Evolutionary conservation across 768 basidiomycete species (phyloP).

Genomic region (Trametes punicea): DNA sequence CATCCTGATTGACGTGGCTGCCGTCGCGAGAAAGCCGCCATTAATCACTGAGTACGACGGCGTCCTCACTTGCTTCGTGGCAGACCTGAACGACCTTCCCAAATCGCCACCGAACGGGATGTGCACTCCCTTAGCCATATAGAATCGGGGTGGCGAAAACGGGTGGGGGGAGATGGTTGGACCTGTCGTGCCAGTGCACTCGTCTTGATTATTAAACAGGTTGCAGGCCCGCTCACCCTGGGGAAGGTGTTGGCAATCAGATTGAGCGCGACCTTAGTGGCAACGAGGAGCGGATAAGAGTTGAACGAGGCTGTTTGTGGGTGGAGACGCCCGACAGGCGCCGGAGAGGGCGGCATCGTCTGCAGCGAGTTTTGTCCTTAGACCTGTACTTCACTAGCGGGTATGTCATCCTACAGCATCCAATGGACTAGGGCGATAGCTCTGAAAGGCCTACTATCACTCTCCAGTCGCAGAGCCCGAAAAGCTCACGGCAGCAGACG

Average conservation of each 20-base stretch:
- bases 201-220: slow-evolving; percentile 2
- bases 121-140: not conserved
- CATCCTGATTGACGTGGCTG: not conserved
- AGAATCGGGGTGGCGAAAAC: not conserved
- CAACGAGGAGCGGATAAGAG: slow-evolving; percentile 9
- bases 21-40: not conserved
- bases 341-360: not conserved
- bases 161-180: not conserved
- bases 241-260: not conserved
- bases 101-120: not conserved
- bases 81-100: not conserved
- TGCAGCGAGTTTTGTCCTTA: not conserved
- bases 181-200: not conserved
- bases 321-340: slow-evolving; percentile 4
- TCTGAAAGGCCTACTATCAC: no score
- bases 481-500: no score
- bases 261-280: slow-evolving; percentile 3
- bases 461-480: no score
- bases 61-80: not conserved
- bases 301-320: slow-evolving; percentile 17
- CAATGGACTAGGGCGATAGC: not conserved
- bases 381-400: not conserved
- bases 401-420: not conserved
- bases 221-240: not conserved
- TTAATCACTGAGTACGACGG: not conserved